Evolutionary conservation across 169 alveolate genomes (phyloP), one percentile per base, ranked within the genome.

Genomic region (Plasmodium reichenowi): DNA sequence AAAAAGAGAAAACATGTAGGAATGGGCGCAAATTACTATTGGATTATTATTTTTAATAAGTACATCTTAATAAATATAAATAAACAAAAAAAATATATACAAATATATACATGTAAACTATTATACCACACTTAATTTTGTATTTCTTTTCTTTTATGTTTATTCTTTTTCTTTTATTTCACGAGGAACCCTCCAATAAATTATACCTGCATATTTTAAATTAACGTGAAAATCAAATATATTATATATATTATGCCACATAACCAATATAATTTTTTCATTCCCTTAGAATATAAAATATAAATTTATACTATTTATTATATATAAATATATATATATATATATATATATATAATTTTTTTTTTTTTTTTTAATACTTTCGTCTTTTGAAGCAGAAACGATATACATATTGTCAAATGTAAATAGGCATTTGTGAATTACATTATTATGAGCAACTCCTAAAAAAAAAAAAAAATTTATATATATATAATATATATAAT

Each of bases 381-480:
- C 89, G 29, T 78, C 89, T 48, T 66, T 78, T 62, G 89, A 78
- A 9, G 52, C 60, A 5, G 89, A 78, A 50, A 78, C 56, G 47
- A 78, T 78, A 59, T 60, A 78, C 7, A 66, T 75, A 50, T 78
- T 78, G 26, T 78, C 89, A 58, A 48, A 67, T 43, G 89, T 78
- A 59, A 78, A 78, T 45, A 78, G 26, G 20, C 89, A 78, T 78
- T 78, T 78, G 50, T 78, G 66, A 66, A 78, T 78, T 26, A 15
- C 76, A 70, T 48, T 70, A 26, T 78, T 78, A 62, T 78, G 89
- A 20, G 89, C 78, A 48, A 50, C 62, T 26, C 89, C 89, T 78
- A 47, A 52, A 63, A 9, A 63, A 63, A 22, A 32, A 64, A 22
- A 22, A 3, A 29, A 64, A 10, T 12, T 24, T 24, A 24, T 24